These are phyloP conservation scores for Capsella rubella DNA, from an alignment of 441 rosid genomes.

Conservation along the genomic window DNA sequence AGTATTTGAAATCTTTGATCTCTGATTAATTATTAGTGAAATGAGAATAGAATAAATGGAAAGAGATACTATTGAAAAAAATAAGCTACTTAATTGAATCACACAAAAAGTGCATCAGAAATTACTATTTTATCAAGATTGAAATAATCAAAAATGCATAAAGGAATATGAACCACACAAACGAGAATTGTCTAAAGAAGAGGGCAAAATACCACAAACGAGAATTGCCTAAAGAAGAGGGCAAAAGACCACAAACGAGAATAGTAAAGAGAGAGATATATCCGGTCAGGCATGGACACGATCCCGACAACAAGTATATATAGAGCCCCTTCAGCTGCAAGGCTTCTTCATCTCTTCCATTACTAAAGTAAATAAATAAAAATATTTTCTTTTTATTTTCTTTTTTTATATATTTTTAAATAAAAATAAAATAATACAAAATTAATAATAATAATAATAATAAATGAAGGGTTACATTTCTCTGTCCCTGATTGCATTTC, in stretches of 20 bases:
- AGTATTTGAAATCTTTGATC: not conserved
- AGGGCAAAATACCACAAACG: slow-evolving; percentile 22
- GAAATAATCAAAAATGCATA: not conserved
- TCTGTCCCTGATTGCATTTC: slow-evolving; percentile 11
- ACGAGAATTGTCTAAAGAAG: slow-evolving; percentile 12
- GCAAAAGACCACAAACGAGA: slow-evolving; percentile 28
- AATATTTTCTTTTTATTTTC: not conserved
- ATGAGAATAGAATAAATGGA: not conserved
- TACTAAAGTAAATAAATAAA: not conserved
- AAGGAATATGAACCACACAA: slow-evolving; percentile 27
- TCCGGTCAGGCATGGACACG: slow-evolving; percentile 6
- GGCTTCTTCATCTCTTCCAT: slow-evolving; percentile 6
- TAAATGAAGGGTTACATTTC: slow-evolving; percentile 41
- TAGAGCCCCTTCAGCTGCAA: not conserved
- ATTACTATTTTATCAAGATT: not conserved
- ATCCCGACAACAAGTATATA: slow-evolving; percentile 23
- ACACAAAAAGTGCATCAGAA: not conserved
- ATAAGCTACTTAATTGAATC: slow-evolving; percentile 5
- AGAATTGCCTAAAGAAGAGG: slow-evolving; percentile 3
- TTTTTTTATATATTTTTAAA: too few relatives aligned
- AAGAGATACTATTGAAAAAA: too few relatives aligned
- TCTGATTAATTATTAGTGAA: not conserved
- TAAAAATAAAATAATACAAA: not conserved
- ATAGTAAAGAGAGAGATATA: slow-evolving; percentile 28
- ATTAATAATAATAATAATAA: slow-evolving; percentile 20